These are phyloP conservation scores for Sclerotinia nivalis DNA, from an alignment of 2,329 filamentous ascomycete genomes.

Conservation along the genomic window DNA sequence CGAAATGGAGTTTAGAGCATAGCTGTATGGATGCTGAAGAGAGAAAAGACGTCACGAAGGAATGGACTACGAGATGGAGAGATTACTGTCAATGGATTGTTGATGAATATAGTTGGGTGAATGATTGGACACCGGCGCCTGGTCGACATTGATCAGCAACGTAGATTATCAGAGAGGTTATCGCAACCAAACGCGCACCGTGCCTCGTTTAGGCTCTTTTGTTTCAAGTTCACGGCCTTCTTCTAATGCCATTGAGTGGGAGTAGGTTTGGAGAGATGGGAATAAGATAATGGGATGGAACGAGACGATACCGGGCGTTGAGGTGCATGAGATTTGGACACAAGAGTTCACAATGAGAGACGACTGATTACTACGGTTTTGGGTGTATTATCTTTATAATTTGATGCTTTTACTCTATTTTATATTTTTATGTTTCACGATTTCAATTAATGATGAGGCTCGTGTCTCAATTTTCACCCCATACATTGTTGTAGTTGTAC, in stretches of 20 bases:
- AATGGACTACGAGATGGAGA: conserved; percentile 60
- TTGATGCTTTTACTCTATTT: background rate
- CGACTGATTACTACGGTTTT: background rate
- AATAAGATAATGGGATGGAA: conserved; percentile 1
- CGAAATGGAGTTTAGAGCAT: conserved; percentile 63
- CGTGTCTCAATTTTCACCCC: background rate
- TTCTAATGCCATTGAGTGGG: background rate
- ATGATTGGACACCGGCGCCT: conserved; percentile 3
- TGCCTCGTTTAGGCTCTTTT: background rate
- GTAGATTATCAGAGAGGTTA: too few species aligned
- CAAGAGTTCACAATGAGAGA: background rate
- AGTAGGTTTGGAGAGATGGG: background rate
- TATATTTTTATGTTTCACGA: background rate
- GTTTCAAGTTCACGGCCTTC: background rate
- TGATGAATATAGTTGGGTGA: conserved; percentile 40
- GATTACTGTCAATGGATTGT: conserved; percentile 57
- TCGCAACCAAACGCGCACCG: background rate
- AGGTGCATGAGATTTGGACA: conserved; percentile 10
- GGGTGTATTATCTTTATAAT: conserved; percentile 5
- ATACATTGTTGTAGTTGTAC: background rate
- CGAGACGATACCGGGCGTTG: conserved; percentile 1
- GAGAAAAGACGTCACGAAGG: conserved; percentile 42
- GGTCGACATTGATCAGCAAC: conserved; percentile 28
- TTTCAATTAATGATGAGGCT: background rate
- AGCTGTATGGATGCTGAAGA: conserved; percentile 53